Base-by-base conservation (phyloP, 495 filamentous ascomycete genomes). In the Lentithecium fluviatile region DNA sequence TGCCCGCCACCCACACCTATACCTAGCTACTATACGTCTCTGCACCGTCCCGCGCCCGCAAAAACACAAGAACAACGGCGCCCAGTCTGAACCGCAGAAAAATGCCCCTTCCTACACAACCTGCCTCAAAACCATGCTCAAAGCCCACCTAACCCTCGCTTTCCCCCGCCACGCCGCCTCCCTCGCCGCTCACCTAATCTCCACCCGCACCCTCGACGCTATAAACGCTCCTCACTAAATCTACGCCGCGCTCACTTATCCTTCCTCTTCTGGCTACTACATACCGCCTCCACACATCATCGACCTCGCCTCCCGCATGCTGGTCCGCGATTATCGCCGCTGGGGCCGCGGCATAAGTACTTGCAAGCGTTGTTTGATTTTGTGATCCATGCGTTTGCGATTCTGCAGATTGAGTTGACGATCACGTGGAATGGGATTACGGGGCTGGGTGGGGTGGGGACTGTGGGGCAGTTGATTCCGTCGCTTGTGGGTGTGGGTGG, bases 401-500 rank as follows among this genome's bases (percentile, higher is more conserved):
- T 71, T n/a, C 8, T 63, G 11, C 67, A 70, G 40, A 43, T 73
- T 1, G 71, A 71, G 47, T 26, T 71, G 19, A 64, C 71, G 37
- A 62, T 73, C 4, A 34, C 24, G 0, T 73, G 69, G 67, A 73
- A 73, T 24, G 2, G 52, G 6, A 50, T 71, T 11, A 40, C 32
- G 29, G 71, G 69, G 0, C 25, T 73, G 46, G n/a, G 52, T 17
- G 52, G 46, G 7, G 36, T 73, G 25, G 46, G 34, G 8, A 65
- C 42, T 46, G 34, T 73, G 42, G 71, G 71, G 12, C 71, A 73
- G 50, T 48, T 70, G 43, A 67, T 73, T 43, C 69, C 71, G n/a
- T 68, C 68, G 56, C 57, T 69, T 24, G 51, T 71, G 17, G 71
- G 67, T 0, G 50, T 71, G 15, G 65, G 60, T 2, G 67, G 71